A percentile compares a stretch with the other conserved stretches of the same genome.
Conservation (phyloP, 345 rosid genomes). For the Corymbia maculata region DNA sequence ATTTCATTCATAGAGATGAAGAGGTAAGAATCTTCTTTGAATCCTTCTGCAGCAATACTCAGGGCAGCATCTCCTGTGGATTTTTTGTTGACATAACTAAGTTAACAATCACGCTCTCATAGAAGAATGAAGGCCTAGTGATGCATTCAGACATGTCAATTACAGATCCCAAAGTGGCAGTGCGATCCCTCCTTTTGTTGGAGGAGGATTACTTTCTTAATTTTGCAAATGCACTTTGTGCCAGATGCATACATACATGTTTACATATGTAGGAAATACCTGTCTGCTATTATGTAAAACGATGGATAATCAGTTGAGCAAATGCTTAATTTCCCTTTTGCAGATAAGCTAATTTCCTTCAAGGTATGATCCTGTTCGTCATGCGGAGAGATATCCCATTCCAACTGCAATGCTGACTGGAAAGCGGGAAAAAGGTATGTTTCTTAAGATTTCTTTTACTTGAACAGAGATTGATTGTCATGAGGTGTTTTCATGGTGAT, state of each 20-base stretch:
- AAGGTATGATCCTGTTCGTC: constrained; percentile 61
- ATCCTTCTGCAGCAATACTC: background rate
- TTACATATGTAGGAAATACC: background rate
- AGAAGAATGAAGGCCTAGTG: background rate
- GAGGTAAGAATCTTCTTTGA: constrained; percentile 11
- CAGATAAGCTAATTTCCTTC: constrained; percentile 97
- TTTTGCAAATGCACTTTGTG: background rate
- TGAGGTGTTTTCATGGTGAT: background rate
- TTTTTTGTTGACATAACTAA: background rate
- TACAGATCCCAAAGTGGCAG: background rate
- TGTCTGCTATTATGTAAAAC: background rate
- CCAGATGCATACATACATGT: background rate
- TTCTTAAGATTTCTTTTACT: background rate
- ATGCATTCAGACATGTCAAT: background rate
- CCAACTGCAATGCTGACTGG: constrained; percentile 49
- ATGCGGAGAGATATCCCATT: constrained; percentile 55
- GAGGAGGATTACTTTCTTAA: background rate
- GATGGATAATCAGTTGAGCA: background rate
- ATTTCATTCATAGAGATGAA: constrained; percentile 90
- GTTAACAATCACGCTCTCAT: background rate
- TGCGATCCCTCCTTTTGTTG: background rate
- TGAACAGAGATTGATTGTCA: background rate
- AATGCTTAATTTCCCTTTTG: constrained; percentile 1
- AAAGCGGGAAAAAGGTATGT: constrained; percentile 69
- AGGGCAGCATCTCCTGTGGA: background rate